Evolutionary conservation across 2,329 filamentous ascomycete species (phyloP), one percentile per base, ranked within the genome.

Genomic region (Fusarium acutatum): DNA sequence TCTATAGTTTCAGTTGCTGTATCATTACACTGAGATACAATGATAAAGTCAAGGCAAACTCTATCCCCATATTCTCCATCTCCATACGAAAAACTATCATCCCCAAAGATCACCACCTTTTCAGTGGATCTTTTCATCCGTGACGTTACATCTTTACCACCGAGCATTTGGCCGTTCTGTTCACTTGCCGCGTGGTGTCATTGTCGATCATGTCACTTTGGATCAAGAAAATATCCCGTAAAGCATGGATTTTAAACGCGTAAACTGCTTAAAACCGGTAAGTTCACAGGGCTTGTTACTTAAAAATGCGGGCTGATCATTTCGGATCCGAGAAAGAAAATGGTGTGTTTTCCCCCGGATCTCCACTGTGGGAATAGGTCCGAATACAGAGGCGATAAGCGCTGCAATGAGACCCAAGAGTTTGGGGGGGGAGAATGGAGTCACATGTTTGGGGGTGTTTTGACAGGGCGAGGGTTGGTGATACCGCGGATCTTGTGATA

Each of bases 301-400:
- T 26, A 26, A 26, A 26, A 26, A 18, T 9, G 26, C 22, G 14
- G 30, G 40, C 8, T 49, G 61, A 38, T 57, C 14, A 50, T 63
- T 63, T 59, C 53, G 60, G 66, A 60, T 37, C 66, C 67, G 67
- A 70, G 49, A 17, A 30, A 70, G 35, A 46, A 38, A 26, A 41
- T 60, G 43, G 44, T 61, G 49, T 47, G 53, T 54, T 71, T 60
- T 66, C 66, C 67, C 50, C 67, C 67, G 37, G 67, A 70, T 71
- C 67, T 66, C 67, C 67, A 71, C 64, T n/a, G 37, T n/a, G n/a
- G 49, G 17, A n/a, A 57, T 49, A 66, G 67, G 66, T 66, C 66
- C 67, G 67, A 68, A 70, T 66, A 60, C 40, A n/a, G 6, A 24
- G 17, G 28, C 22, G 34, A 65, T 44, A 70, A 70, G 67, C 67